Evolutionary conservation across 2,329 filamentous ascomycete species (phyloP), one percentile per base, ranked within the genome.

Genomic region (Lecanosticta acicola): DNA sequence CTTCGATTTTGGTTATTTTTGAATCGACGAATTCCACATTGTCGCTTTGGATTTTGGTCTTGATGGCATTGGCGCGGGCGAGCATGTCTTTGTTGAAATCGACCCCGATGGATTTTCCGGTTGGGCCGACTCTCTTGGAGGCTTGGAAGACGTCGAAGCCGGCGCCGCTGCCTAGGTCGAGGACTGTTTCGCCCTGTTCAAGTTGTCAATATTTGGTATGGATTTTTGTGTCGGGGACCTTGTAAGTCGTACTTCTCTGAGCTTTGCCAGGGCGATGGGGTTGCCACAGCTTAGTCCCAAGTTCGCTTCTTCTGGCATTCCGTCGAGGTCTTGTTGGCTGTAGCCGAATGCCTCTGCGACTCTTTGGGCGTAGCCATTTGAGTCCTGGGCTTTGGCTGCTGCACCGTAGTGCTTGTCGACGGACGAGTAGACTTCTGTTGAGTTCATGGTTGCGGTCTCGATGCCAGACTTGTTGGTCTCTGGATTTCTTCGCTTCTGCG

Each of bases 71-170:
- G 11, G 45, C 45, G 1, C 45, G 35, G 14, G 26, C 26, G 8
- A 48, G 41, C 45, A 48, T 48, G 16, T 48, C 45, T 19, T 38
- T 26, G 20, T 37, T 46, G 19, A 42, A 43, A 16, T 48, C 45
- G 29, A 48, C 32, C 1, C 45, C 45, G 13, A 43, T 48, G 7
- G 35, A 34, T 21, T 37, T 43, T 20, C 45, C 45, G 19, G 21
- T 43, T 2, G n/a, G 11, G 2, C 45, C 45, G 18, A 48, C 40
- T 32, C 43, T 48, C 41, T 48, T 48, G 26, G 45, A 40, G 1
- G 41, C 45, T 35, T 48, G 45, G 26, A 48, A 48, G n/a, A 48
- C 40, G 16, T 48, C 45, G 21, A 48, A 48, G 16, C 45, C 45
- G 9, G 45, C 45, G 8, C 45, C 45, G 18, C 32, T 38, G 10